Evolutionary conservation across 192 early-diverging fungal genomes (phyloP), one percentile per base, ranked within the genome.

Genomic region (Chytriomyces hyalinus): DNA sequence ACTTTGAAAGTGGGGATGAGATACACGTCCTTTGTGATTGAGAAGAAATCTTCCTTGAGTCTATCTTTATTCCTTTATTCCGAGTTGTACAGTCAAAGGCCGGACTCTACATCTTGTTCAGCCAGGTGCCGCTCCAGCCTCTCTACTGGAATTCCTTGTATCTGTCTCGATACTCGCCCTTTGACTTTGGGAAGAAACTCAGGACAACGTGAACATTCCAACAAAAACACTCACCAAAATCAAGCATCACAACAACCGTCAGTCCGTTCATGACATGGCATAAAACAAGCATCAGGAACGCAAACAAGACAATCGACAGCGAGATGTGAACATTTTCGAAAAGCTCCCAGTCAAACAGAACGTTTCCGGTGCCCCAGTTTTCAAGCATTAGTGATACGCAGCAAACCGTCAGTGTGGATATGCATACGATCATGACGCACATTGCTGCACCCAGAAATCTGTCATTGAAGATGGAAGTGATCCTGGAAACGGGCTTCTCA

Each of bases 171-270:
- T 57, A 57, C 53, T 57, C 20, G 53, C 53, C 53, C 53, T 57
- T 57, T 13, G 20, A 13, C 20, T 13, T 57, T 13, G 20, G 13
- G 13, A 20, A 20, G 53, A n/a, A n/a, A n/a, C 13, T 57, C 15
- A 57, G 53, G 53, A n/a, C 15, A 57, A 57, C 20, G 53, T 57
- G 15, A 57, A 20, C 53, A 57, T 57, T n/a, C 53, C 13, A 13
- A 57, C 13, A 57, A 13, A 57, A 57, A 20, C 53, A 71, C 60
- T 53, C 28, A 80, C 81, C 79, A 60, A 64, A 57, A 15, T 84
- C 80, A 53, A 66, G 77, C 61, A 84, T 82, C 65, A 84, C 71
- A n/a, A 45, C 36, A 65, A 71, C 65, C 11, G 83, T 82, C 17
- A 60, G 9, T 43, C 57, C 67, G 51, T 83, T 81, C 22, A 84